phyloP scores from a whole-genome alignment of 2,329 filamentous ascomycete species.

The Conoideocrella luteorostrata region DNA sequence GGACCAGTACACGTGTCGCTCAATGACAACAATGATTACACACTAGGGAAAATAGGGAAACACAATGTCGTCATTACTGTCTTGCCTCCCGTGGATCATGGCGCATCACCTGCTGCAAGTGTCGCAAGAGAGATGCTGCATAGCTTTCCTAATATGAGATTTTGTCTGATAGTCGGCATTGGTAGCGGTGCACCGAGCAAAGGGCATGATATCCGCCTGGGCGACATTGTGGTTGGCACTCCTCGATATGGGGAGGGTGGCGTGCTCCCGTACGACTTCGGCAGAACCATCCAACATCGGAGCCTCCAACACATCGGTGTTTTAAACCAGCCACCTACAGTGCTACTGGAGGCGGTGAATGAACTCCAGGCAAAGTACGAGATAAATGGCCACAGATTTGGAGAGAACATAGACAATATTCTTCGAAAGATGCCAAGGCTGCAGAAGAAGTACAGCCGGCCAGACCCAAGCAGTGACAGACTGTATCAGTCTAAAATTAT shows the following conservation, averaged over 20 bases:
- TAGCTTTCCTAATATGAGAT: too few species aligned
- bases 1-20: slow-evolving; percentile 17
- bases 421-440: neutral
- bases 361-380: slow-evolving; percentile 1
- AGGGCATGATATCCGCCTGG: slow-evolving; percentile 25
- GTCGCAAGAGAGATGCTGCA: slow-evolving; percentile 20
- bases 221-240: slow-evolving; percentile 17
- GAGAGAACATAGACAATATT: neutral
- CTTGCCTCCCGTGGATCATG: slow-evolving; percentile 8
- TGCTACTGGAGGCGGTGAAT: slow-evolving; percentile 8
- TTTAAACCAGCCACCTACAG: slow-evolving; percentile 12
- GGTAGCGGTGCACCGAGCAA: slow-evolving; percentile 26
- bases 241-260: slow-evolving; percentile 1
- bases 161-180: slow-evolving; percentile 13
- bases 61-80: slow-evolving; percentile 15
- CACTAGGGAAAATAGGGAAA: slow-evolving; percentile 7
- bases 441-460: slow-evolving; percentile 5
- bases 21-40: slow-evolving; percentile 12
- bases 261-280: slow-evolving; percentile 19
- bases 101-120: slow-evolving; percentile 9
- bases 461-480: neutral
- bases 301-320: slow-evolving; percentile 5
- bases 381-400: slow-evolving; percentile 8
- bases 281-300: slow-evolving; percentile 12
- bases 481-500: slow-evolving; percentile 2